These are phyloP conservation scores for Rostrohypoxylon terebratum DNA, from an alignment of 495 filamentous ascomycete genomes.

Conservation along the genomic window DNA sequence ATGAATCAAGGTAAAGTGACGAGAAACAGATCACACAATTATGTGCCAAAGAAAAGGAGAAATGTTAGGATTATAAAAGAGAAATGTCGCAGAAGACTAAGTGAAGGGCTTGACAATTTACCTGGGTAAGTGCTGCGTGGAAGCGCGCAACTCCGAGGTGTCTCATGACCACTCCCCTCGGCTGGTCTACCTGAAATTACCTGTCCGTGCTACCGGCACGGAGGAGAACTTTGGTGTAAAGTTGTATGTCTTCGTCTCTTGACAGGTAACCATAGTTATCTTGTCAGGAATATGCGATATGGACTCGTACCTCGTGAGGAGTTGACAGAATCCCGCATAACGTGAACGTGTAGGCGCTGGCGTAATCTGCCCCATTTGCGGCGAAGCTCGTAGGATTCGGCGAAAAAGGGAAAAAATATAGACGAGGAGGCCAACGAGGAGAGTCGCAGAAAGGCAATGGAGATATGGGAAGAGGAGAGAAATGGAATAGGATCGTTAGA, in stretches of 20 bases:
- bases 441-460: neutral
- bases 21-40: neutral
- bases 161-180: conserved; percentile 6
- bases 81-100: neutral
- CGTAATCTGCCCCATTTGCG: conserved; percentile 2
- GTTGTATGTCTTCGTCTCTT: neutral
- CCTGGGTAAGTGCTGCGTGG: neutral
- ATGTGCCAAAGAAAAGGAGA: neutral
- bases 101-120: neutral
- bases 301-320: neutral
- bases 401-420: conserved; percentile 9
- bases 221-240: neutral
- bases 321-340: conserved; percentile 8
- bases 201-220: neutral
- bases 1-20: conserved; percentile 9
- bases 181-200: neutral
- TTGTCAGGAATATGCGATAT: conserved; percentile 22
- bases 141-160: conserved; percentile 5
- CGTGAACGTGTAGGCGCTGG: conserved; percentile 19
- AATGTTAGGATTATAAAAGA: neutral
- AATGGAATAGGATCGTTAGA: neutral
- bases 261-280: neutral
- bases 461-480: neutral
- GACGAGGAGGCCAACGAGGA: neutral
- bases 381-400: conserved; percentile 4